phyloP scores from a whole-genome alignment of 768 basidiomycete genomes.

The Leucosporidium yakuticum region DNA sequence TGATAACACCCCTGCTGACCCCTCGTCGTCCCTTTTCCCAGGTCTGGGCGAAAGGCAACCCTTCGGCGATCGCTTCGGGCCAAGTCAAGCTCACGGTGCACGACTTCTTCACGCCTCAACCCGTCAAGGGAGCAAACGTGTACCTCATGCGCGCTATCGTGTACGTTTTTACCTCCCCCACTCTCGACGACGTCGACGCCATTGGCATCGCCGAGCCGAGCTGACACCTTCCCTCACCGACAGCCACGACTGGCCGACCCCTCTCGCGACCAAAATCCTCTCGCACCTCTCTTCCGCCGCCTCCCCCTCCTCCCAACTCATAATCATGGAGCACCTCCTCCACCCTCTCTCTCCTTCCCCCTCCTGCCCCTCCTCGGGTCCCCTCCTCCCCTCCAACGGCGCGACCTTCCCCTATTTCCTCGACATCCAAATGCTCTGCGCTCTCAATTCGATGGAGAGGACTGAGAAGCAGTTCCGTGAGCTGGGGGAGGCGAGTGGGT shows the following conservation, averaged over 20 bases:
- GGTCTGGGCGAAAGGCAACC: conserved; percentile 12
- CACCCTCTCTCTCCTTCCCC: not conserved
- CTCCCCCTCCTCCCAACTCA: conserved; percentile 51
- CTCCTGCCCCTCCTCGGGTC: not conserved
- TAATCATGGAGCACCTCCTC: conserved; percentile 66
- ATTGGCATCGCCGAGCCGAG: not conserved
- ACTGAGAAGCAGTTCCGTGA: conserved; percentile 13
- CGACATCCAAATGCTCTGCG: conserved; percentile 9
- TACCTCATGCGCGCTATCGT: conserved; percentile 68
- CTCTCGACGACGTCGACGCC: no score
- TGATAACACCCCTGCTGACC: no score
- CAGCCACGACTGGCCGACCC: conserved; percentile 69
- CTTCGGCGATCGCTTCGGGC: conserved; percentile 9
- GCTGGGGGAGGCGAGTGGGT: conserved; percentile 3
- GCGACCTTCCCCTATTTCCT: conserved; percentile 1
- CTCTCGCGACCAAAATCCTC: conserved; percentile 50
- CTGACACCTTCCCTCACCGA: not conserved
- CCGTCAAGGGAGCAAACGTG: conserved; percentile 51
- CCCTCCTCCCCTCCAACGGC: not conserved
- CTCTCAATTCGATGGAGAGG: conserved; percentile 13
- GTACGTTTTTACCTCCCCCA: not conserved
- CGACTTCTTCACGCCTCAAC: conserved; percentile 68
- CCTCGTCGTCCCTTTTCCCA: no score
- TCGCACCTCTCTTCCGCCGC: conserved; percentile 50
- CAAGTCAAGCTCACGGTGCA: conserved; percentile 48